Percentiles rank a stretch among this genome's conserved stretches.
phyloP scores from a whole-genome alignment of 345 rosid genomes.

The Microcos paniculata region DNA sequence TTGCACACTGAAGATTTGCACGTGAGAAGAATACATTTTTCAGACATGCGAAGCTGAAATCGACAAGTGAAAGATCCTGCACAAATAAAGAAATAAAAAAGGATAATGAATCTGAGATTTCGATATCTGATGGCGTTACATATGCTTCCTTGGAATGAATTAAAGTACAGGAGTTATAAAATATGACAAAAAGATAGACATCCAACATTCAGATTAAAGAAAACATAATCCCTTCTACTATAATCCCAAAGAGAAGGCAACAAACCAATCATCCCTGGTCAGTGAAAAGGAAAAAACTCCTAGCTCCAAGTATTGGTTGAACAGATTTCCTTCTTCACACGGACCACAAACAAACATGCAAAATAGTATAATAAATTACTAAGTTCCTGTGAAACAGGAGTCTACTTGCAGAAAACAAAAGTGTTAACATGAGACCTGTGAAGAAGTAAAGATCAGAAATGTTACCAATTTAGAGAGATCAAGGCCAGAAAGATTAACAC shows the following conservation, averaged over 20 bases:
- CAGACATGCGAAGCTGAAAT: slow-evolving; percentile 86
- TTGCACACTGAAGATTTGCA: slow-evolving; percentile 83
- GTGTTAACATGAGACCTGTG: not conserved
- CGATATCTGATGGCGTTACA: not conserved
- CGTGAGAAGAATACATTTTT: slow-evolving; percentile 89
- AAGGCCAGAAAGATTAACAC: slow-evolving; percentile 82
- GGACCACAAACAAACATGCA: not conserved
- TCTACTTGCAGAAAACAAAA: not conserved
- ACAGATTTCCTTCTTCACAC: not conserved
- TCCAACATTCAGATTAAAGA: not conserved
- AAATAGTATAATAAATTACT: not conserved
- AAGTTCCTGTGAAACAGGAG: not conserved
- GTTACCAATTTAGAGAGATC: slow-evolving; percentile 94
- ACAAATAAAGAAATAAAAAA: not conserved
- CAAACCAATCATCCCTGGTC: not conserved
- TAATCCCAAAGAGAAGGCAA: not conserved
- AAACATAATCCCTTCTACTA: not conserved
- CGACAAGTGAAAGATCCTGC: slow-evolving; percentile 84
- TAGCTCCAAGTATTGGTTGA: not conserved
- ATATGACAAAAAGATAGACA: not conserved
- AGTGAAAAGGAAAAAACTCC: not conserved
- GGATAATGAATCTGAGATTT: slow-evolving; percentile 2
- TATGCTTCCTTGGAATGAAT: not conserved
- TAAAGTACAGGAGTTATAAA: not conserved
- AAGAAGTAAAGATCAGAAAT: slow-evolving; percentile 19